These are phyloP conservation scores for Dentipellis fragilis DNA, from an alignment of 768 basidiomycete genomes.

Conservation along the genomic window DNA sequence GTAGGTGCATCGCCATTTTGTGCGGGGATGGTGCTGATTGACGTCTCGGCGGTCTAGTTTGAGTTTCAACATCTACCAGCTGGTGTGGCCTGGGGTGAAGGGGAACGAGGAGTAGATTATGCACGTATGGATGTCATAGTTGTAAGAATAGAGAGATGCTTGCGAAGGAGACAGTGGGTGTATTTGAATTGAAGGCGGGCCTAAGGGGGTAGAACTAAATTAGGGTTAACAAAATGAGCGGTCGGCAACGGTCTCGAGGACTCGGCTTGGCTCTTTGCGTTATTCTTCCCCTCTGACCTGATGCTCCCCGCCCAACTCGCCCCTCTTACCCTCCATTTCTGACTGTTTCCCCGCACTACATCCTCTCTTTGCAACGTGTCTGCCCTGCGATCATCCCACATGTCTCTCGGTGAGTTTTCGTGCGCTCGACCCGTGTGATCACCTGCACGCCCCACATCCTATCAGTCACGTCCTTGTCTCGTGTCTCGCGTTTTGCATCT, in stretches of 20 bases:
- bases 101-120: neutral
- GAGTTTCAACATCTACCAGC: constrained; percentile 68
- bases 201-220: neutral
- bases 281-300: constrained; percentile 22
- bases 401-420: constrained; percentile 17
- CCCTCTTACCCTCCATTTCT: constrained; percentile 7
- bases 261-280: neutral
- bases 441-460: neutral
- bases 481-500: neutral
- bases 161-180: too few species aligned
- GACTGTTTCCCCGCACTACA: neutral
- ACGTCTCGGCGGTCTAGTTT: constrained; percentile 36
- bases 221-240: neutral
- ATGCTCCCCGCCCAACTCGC: constrained; percentile 18
- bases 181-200: neutral
- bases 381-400: neutral
- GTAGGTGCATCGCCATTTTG: constrained; percentile 32
- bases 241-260: neutral
- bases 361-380: neutral
- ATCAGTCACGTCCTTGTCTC: neutral
- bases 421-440: neutral
- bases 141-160: neutral
- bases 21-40: neutral
- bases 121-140: neutral
- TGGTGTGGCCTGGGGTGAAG: constrained; percentile 27